Percentiles rank a stretch among this genome's conserved stretches.
Conservation (phyloP, 1,139 yeast species). For the Saccharomycopsis phalli region DNA sequence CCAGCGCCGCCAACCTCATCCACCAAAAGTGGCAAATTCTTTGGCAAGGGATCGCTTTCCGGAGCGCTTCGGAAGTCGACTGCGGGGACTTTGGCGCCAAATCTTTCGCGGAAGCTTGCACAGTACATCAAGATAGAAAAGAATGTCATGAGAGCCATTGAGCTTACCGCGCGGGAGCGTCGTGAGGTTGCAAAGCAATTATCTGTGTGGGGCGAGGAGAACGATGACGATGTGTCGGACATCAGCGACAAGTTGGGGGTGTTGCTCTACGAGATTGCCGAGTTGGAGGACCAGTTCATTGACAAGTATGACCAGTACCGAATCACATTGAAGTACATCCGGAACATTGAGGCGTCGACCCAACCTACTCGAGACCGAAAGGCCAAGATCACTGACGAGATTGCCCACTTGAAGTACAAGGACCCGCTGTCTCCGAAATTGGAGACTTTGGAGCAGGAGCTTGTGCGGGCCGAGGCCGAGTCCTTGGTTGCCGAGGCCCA, state of each 20-base stretch:
- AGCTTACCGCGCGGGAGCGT: slow-evolving; percentile 89
- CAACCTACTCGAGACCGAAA: slow-evolving; percentile 98
- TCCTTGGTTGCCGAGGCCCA: slow-evolving; percentile 98
- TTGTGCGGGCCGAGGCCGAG: slow-evolving; percentile 98
- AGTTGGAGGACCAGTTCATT: slow-evolving; percentile 94
- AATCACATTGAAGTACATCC: slow-evolving; percentile 85
- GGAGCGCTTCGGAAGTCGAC: slow-evolving; percentile 10
- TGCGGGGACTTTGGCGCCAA: slow-evolving; percentile 82
- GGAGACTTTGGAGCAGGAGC: slow-evolving; percentile 91
- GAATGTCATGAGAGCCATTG: slow-evolving; percentile 90
- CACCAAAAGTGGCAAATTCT: slow-evolving; percentile 76
- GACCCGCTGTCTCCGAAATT: slow-evolving; percentile 97
- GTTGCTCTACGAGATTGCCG: slow-evolving; percentile 91
- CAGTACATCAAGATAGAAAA: slow-evolving; percentile 93
- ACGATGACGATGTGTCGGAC: slow-evolving; percentile 84
- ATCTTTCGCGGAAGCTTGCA: slow-evolving; percentile 82
- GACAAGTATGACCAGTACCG: slow-evolving; percentile 98
- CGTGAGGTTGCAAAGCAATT: slow-evolving; percentile 95
- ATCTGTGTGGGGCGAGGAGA: slow-evolving; percentile 96
- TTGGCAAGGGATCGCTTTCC: slow-evolving; percentile 55
- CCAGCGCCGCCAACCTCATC: slow-evolving; percentile 95
- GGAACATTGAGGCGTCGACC: slow-evolving; percentile 95
- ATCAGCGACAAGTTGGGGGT: slow-evolving; percentile 97
- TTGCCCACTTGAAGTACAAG: slow-evolving; percentile 95
- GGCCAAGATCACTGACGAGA: slow-evolving; percentile 94